Percentiles rank a stretch among this genome's conserved stretches.
Evolutionary conservation across 176 grass and related monocot species (phyloP).

Genomic region (Metroxylon sagu): DNA sequence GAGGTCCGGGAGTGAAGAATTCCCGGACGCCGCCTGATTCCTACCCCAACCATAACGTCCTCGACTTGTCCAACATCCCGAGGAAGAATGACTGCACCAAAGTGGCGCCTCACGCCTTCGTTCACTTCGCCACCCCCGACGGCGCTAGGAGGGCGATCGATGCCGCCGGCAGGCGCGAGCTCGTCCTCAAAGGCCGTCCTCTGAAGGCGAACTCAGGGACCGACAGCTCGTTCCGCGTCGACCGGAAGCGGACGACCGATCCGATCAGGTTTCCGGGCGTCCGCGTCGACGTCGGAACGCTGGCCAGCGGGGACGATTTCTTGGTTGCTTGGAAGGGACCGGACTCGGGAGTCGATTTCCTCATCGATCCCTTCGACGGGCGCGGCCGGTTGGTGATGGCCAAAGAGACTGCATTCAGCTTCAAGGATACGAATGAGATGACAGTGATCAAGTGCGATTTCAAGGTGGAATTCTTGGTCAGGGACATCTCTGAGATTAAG

Average conservation of each 20-base stretch:
- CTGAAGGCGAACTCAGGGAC: no score
- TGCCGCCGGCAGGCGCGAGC: no score
- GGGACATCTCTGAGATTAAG: constrained; percentile 41
- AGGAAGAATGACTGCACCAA: no score
- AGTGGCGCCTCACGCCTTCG: no score
- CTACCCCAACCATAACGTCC: constrained; percentile 31
- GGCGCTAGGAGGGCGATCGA: no score
- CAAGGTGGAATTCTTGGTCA: constrained; percentile 56
- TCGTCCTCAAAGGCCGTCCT: no score
- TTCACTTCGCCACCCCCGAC: no score
- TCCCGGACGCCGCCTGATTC: constrained; percentile 65
- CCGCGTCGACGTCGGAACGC: constrained; percentile 46
- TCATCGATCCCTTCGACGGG: constrained; percentile 71
- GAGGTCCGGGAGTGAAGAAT: constrained; percentile 85
- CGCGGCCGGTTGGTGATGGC: constrained; percentile 46
- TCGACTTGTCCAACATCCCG: not conserved
- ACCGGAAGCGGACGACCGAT: constrained; percentile 24
- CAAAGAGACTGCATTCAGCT: constrained; percentile 45
- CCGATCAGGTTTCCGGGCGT: constrained; percentile 59
- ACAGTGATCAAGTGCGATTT: constrained; percentile 48
- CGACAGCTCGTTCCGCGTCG: constrained; percentile 41
- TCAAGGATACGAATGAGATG: constrained; percentile 22
- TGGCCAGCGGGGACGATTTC: constrained; percentile 31
- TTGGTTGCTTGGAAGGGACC: constrained; percentile 52
- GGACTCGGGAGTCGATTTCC: constrained; percentile 35